Evolutionary conservation across 352 stramenopile genomes (phyloP), one percentile per base, ranked within the genome.

Genomic region (Globisporangium megalacanthum): DNA sequence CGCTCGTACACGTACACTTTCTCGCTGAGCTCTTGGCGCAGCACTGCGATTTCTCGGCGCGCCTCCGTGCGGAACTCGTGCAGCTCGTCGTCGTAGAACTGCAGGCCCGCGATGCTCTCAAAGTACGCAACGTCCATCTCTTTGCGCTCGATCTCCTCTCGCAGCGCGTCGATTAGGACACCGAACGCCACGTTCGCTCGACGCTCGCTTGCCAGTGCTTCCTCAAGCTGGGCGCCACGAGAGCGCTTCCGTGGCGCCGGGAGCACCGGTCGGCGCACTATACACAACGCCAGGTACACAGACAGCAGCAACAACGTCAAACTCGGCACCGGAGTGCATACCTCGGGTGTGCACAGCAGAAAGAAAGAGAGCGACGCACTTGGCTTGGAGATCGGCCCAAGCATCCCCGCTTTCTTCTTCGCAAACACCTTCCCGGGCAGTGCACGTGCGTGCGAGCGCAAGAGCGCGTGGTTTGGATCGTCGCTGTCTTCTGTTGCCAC

Each of bases 101-200:
- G 77, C 13, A 89, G 60, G 19, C 82, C 73, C 0, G 67, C 59
- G 44, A 86, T 73, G 52, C 76, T 92, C 58, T 92, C 82, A 36
- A 88, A 88, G 44, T 85, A 88, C 20, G 82, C 82, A 10, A 89
- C 56, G 54, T 92, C 79, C 82, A 92, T 92, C 45, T 80, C 68
- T 50, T 89, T 88, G 20, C 79, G 74, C 55, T 92, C 82, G 10
- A 77, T 88, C 48, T 89, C 73, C 44, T 94, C 79, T 8, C 77
- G 71, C 33, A 90, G 49, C 1, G 57, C 56, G 33, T 90, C 75
- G 29, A 92, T 68, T 0, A 72, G 46, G 4, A 83, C 13, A 3
- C 72, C 73, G 35, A 90, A 64, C 31, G 73, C 59, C 1, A 56
- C 22, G 41, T 86, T 84, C 15, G 68, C 70, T 42, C 61, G 56